phyloP scores from a whole-genome alignment of 2,329 filamentous ascomycete species.

The Aschersonia sp. region DNA sequence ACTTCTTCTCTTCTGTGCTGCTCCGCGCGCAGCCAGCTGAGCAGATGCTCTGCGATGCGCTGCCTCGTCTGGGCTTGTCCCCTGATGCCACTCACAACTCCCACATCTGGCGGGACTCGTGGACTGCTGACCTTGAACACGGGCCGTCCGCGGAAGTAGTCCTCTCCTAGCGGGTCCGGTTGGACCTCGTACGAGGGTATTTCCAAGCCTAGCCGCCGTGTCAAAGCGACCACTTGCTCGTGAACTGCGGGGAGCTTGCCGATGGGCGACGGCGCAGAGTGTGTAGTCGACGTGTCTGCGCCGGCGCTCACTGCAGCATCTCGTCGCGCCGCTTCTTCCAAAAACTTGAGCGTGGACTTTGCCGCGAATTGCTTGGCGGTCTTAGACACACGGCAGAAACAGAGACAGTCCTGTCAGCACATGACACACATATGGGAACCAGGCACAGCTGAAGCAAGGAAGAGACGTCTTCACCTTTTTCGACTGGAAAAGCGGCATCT shows the following conservation, averaged over 20 bases:
- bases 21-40: constrained; percentile 19
- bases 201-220: constrained; percentile 15
- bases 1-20: not conserved
- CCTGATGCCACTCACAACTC: constrained; percentile 17
- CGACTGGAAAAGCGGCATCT: constrained; percentile 21
- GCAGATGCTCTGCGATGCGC: constrained; percentile 22
- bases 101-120: constrained; percentile 16
- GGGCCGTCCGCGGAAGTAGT: constrained; percentile 21
- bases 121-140: constrained; percentile 14
- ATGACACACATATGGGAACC: not conserved
- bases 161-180: constrained; percentile 6
- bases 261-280: not conserved
- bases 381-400: constrained; percentile 6
- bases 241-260: constrained; percentile 4
- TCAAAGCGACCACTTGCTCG: constrained; percentile 17
- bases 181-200: constrained; percentile 19
- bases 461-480: constrained; percentile 27
- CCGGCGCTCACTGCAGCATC: not conserved
- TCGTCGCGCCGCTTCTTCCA: constrained; percentile 9
- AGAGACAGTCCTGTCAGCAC: not conserved
- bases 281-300: not conserved
- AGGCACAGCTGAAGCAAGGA: not conserved
- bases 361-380: constrained; percentile 39
- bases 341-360: constrained; percentile 28
- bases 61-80: constrained; percentile 21